Base-by-base conservation (phyloP, 116 monocot genomes). In the Thalassia testudinum region DNA sequence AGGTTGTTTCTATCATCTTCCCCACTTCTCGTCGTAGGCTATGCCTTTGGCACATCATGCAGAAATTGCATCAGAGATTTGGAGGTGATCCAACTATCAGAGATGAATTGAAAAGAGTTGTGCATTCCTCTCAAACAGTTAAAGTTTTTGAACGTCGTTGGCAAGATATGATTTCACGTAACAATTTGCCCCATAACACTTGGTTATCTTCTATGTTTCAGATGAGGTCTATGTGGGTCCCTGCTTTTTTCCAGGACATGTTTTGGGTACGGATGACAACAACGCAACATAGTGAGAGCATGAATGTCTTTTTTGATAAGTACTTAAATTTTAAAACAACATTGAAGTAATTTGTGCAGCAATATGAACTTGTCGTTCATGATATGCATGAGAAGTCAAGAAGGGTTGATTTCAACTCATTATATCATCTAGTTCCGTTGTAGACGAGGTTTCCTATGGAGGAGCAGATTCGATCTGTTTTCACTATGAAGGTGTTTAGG, bases 261-360 rank as follows among this genome's bases (percentile, higher is more conserved):
- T 71, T 71, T 42, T 71, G 47, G 59, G 49, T 59, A 8, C 40
- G 59, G 16, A 59, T 71, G 59, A 59, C 71, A 7, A 27, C 34
- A 0, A 60, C 37, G 0, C 58, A 59, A 18, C 7, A 59, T 22
- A 48, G 37, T 40, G 65, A 53, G 14, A 45, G 12, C 25, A 21
- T 53, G 16, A 24, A 44, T 49, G 43, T 38, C 12, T 60, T 59
- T 3, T 65, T 64, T 58, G 57, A 59, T 29, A 26, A 19, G 0
- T 60, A 53, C 54, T 17, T 71, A 0, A 59, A 59, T 8, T 27
- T 47, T 13, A 65, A 47, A 12, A 70, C 23, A 22, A 43, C n/a
- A 0, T 11, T 71, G 3, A 64, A 60, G 23, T 48, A 59, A 52
- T 71, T 71, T 54, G 16, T 71, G 6, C 25, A 53, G 25, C 59